These are phyloP conservation scores for Vairimorpha necatrix DNA, from an alignment of 371 early-diverging fungal genomes.

Conservation along the genomic window DNA sequence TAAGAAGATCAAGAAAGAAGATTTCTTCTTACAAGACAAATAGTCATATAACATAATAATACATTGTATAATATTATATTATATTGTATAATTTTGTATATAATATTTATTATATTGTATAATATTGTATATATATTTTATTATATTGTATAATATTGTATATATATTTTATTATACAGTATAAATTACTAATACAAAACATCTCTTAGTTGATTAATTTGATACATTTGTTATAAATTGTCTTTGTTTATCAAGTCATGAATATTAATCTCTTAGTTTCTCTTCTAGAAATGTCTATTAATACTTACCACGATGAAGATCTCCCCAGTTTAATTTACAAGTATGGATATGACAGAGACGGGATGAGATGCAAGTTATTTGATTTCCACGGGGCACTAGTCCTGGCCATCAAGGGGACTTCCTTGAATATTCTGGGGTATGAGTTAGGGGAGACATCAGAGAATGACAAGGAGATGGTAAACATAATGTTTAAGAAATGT, in stretches of 20 bases:
- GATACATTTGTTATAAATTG: no score
- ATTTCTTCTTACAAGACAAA: no score
- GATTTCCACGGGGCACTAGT: slow-evolving; percentile 6
- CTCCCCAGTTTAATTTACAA: not conserved
- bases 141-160: not conserved
- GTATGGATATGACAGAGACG: slow-evolving; percentile 26
- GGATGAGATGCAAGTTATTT: slow-evolving; percentile 40
- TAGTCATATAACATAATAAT: no score
- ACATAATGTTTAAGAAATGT: slow-evolving; percentile 35
- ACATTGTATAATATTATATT: no score
- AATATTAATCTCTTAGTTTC: not conserved
- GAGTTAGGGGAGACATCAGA: slow-evolving; percentile 16
- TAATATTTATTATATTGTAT: no score
- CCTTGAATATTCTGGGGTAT: slow-evolving; percentile 24
- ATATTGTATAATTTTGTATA: no score
- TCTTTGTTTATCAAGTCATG: no score
- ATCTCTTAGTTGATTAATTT: no score
- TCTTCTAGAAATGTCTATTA: slow-evolving; percentile 6
- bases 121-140: no score
- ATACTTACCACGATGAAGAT: not conserved
- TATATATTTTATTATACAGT: not conserved
- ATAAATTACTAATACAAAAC: not conserved
- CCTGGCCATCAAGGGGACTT: slow-evolving; percentile 49
- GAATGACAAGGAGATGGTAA: slow-evolving; percentile 38
- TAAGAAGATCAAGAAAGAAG: no score